Percentiles rank a stretch among this genome's conserved stretches.
Conservation (phyloP, 345 rosid genomes). For the Noccaea caerulescens region DNA sequence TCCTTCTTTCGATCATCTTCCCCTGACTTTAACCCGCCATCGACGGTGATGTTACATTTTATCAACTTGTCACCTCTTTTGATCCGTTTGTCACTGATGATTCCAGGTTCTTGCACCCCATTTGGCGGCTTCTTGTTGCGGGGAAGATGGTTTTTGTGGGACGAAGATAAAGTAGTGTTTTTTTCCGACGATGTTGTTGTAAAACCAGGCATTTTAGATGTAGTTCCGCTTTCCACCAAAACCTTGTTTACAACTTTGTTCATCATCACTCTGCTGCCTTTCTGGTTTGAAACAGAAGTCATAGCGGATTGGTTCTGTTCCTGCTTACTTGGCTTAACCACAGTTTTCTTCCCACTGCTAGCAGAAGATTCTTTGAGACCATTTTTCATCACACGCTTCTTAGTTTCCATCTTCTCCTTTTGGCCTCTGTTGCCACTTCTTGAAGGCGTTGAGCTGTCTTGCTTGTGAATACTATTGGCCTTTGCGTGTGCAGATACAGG, state of each 20-base stretch:
- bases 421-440: constrained; percentile 34
- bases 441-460: constrained; percentile 46
- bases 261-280: constrained; percentile 46
- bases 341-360: constrained; percentile 45
- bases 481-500: constrained; percentile 51
- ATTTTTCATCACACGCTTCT: constrained; percentile 32
- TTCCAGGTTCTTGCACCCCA: constrained; percentile 43
- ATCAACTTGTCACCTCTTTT: constrained; percentile 47
- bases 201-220: constrained; percentile 46
- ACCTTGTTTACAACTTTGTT: constrained; percentile 54
- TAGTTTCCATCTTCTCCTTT: constrained; percentile 51
- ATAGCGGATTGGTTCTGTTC: constrained; percentile 65
- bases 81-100: constrained; percentile 42
- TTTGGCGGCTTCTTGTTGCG: constrained; percentile 47
- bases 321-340: constrained; percentile 72
- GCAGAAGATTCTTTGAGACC: constrained; percentile 49
- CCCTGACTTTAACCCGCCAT: constrained; percentile 40
- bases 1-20: constrained; percentile 50
- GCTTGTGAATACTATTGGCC: constrained; percentile 49
- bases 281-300: constrained; percentile 50
- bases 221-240: constrained; percentile 45
- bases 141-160: constrained; percentile 49
- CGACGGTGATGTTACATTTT: constrained; percentile 49
- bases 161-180: constrained; percentile 41
- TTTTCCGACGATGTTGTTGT: constrained; percentile 39